Base-by-base conservation (phyloP, 208 protist genomes). In the Endotrypanum monterogeii region DNA sequence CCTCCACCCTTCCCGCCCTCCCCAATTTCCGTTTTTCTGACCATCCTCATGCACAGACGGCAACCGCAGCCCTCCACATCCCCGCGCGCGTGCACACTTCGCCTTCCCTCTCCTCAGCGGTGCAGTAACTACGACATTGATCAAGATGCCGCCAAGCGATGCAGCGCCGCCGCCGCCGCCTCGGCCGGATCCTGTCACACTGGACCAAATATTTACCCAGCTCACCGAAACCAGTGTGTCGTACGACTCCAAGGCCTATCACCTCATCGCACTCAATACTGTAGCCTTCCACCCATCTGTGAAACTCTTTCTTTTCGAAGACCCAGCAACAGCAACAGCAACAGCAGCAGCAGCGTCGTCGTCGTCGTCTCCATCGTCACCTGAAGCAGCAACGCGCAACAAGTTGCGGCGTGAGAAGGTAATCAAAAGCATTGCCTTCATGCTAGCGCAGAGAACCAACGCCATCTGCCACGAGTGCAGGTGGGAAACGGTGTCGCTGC, bases 241-340 rank as follows among this genome's bases (percentile, higher is more conserved):
- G 23, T 75, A 86, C 71, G 79, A 92, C 56, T 71, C 83, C 35
- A 87, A 89, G 57, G 85, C 91, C 28, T 94, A 96, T 79, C 82
- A 91, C 79, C 78, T 94, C 41, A 86, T 95, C 20, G 91, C 91
- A 3, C 85, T 95, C 76, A 88, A 82, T 80, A 92, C 86, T 20
- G 85, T 95, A 23, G 87, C 86, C 71, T 95, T 95, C 71, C 87
- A 95, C 70, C 83, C 89, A 14, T 87, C 78, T 48, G 91, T 95
- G n/a, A 95, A 95, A 68, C 87, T 93, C 7, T 93, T 88, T 72
- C 78, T 93, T 37, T 95, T 85, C 74, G 89, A 95, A 46, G 76
- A 87, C 32, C 48, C 78, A 0, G 44, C 44, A 23, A 57, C 57
- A 12, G 52, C 25, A 20, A 3, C 20, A 39, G 66, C 66, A 48